Base-by-base conservation (phyloP, 768 basidiomycete genomes). In the Termitomyces sp. region DNA sequence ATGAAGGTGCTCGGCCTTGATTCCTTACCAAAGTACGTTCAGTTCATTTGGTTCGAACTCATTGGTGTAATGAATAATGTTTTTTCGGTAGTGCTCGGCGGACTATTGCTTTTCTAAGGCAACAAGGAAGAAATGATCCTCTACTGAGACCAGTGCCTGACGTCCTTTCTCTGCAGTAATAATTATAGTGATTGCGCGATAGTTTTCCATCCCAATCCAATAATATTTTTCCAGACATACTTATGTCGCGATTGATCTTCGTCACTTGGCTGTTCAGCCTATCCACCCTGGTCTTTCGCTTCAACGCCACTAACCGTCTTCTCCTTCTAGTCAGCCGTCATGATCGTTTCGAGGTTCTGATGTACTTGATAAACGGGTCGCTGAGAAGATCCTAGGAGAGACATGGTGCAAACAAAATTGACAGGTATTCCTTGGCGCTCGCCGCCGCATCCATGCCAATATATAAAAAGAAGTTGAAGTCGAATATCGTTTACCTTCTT, bases 1-100 rank as follows among this genome's bases (percentile, higher is more conserved):
- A 71, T 65, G 49, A 70, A 69, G 56, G 68, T 66, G 7, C 53
- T 72, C 27, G 71, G 71, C 7, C 56, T 68, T 2, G 13, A 58
- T 27, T 53, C 58, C 20, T 53, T 57, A 39, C 61, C 65, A 7
- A 59, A 48, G 65, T 64, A 36, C 13, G 63, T 40, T 50, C 10
- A 49, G 4, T 2, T 27, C n/a, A 37, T 50, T 13, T 32, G 40
- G n/a, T 36, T 27, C 2, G 14, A 30, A 57, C 13, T 30, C n/a
- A 18, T 26, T 12, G 30, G 8, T 13, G 3, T 37, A 24, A 34
- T 20, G 20, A 36, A 27, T 47, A 26, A 57, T 36, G 20, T 42
- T 9, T 44, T 44, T 39, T 48, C 9, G 16, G 12, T 44, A 66
- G 65, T 40, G 52, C 59, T 22, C 49, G 49, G 37, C 56, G 47